Evolutionary conservation across 768 basidiomycete genomes (phyloP).

Genomic region (Amanita jacksonii): DNA sequence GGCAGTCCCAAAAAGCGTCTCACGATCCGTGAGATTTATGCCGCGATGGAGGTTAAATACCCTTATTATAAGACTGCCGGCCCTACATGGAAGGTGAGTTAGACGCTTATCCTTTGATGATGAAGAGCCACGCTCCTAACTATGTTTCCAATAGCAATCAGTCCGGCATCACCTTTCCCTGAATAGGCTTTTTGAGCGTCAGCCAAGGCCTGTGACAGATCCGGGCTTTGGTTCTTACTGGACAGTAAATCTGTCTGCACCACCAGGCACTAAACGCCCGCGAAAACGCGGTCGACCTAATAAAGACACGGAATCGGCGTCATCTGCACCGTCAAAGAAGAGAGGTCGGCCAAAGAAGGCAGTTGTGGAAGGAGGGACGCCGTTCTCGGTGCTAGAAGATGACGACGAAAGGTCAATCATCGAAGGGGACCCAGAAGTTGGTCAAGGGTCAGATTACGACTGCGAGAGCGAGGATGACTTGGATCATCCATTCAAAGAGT

Average conservation of each 20-base stretch:
- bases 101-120: background rate
- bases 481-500: conserved; percentile 32
- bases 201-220: conserved; percentile 74
- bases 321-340: conserved; percentile 23
- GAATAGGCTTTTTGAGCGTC: conserved; percentile 75
- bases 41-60: conserved; percentile 81
- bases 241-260: conserved; percentile 83
- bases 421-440: conserved; percentile 12
- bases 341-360: conserved; percentile 31
- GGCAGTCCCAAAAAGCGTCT: conserved; percentile 67
- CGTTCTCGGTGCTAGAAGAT: conserved; percentile 11
- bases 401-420: conserved; percentile 10
- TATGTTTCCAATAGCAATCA: conserved; percentile 61
- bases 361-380: background rate
- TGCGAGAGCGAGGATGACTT: conserved; percentile 66
- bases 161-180: conserved; percentile 79
- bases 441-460: conserved; percentile 37
- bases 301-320: conserved; percentile 26
- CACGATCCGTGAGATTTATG: conserved; percentile 80
- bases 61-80: conserved; percentile 74
- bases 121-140: background rate
- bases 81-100: conserved; percentile 72
- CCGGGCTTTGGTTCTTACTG: conserved; percentile 85
- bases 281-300: conserved; percentile 65
- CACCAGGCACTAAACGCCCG: conserved; percentile 79